Evolutionary conservation across 345 rosid species (phyloP), one percentile per base, ranked within the genome.

Genomic region (Salix purpurea): DNA sequence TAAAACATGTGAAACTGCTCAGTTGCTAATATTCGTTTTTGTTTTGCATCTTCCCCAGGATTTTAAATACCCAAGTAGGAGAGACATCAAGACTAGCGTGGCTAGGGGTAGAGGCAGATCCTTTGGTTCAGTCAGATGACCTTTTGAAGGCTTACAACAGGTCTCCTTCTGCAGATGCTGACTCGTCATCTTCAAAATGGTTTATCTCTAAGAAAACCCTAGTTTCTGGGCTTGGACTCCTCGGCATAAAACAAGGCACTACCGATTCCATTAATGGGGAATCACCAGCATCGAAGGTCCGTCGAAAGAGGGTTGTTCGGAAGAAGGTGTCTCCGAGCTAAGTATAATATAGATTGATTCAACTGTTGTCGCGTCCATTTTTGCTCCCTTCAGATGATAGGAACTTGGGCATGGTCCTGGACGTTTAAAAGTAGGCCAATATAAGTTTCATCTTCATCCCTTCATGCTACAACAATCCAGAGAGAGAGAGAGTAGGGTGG

Each of bases 71-170:
- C 36, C 90, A 89, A 78, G 70, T 83, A 54, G 94, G 97, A 58
- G 98, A 96, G 73, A 80, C 84, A 66, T 85, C 94, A 36, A 90
- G 95, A 85, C 89, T 85, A 70, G 90, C 92, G 32, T 96, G 96
- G 97, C 90, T 95, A 46, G 97, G 97, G 60, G 87, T 91, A 69
- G 96, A 93, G 83, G 90, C 91, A 28, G 97, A 93, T 84, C 99
- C 97, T 21, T 83, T 90, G 78, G 87, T 84, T 70, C 88, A 90
- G 21, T 93, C 98, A 11, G 94, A 89, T 79, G 77, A 81, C 78
- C 90, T 90, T 60, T 82, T 89, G 79, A 90, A 84, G 82, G 92
- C 97, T 69, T 88, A 91, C 87, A 89, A 79, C 82, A 84, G 93
- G 75, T 48, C 21, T 5, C 89, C 89, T 1, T 67, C 89, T n/a